Evolutionary conservation across 2,329 filamentous ascomycete genomes (phyloP).

Genomic region (Paecilomyces formosus): DNA sequence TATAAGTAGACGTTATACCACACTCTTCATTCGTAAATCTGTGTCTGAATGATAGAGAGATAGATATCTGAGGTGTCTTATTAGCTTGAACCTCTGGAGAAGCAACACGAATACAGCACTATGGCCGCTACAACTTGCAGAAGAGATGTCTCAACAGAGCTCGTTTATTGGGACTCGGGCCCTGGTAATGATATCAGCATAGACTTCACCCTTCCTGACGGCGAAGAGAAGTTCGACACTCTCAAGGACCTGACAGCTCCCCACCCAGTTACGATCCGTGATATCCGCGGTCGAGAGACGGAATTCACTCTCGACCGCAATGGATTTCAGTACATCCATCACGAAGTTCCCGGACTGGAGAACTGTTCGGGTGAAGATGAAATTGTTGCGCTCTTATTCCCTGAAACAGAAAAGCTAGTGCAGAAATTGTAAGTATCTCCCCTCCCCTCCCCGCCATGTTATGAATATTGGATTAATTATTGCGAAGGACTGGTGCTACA

Average conservation of each 20-base stretch:
- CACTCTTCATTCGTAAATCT: no score
- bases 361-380: slow-evolving; percentile 27
- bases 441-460: not conserved
- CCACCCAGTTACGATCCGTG: slow-evolving; percentile 22
- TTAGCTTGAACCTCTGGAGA: not conserved
- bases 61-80: no score
- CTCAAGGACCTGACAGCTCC: not conserved
- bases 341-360: slow-evolving; percentile 24
- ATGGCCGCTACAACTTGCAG: not conserved
- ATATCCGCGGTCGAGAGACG: slow-evolving; percentile 39
- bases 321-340: slow-evolving; percentile 31
- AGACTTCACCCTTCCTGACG: not conserved
- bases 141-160: not conserved
- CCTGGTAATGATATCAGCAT: not conserved
- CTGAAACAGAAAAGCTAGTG: slow-evolving; percentile 27
- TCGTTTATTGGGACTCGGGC: not conserved
- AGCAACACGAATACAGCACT: not conserved
- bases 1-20: no score
- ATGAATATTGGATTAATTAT: not conserved
- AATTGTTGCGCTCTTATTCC: slow-evolving; percentile 27
- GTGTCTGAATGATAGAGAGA: no score
- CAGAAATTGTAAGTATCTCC: slow-evolving; percentile 20
- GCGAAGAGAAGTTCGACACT: not conserved
- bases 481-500: slow-evolving; percentile 47
- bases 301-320: slow-evolving; percentile 35